Base-by-base conservation (phyloP, 306 rosid genomes). In the barrel medic (Medicago truncatula) region DNA sequence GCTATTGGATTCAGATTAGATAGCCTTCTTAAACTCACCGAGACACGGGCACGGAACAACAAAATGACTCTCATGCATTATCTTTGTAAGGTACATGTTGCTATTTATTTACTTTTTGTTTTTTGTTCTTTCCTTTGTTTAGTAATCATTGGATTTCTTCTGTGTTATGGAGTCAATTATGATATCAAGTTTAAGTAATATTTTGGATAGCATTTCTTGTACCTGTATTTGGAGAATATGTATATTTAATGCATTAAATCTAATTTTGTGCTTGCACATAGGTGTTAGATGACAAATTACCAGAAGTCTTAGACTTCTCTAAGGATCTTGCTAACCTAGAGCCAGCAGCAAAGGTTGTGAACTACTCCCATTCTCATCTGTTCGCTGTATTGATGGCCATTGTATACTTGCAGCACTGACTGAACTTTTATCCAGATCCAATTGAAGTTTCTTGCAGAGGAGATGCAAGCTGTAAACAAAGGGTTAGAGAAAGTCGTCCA, bases 11-110 rank as follows among this genome's bases (percentile, higher is more conserved):
- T 90, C 78, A 86, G 84, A 82, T 80, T 92, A 86, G 97, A 92
- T 78, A 92, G 94, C 82, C 97, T 92, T 81, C 96, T 92, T 66
- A 92, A 92, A 87, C 92, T 92, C 64, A 85, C 90, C 0, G 96
- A 90, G 50, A 92, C 92, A 36, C 94, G 97, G 1, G 97, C 94
- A 63, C 75, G 91, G 81, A 90, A 90, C 88, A 86, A 86, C 53
- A 92, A 88, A 88, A 88, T 86, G 93, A 92, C 97, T 74, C 91
- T 92, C 70, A 92, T 90, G 92, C 92, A 92, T 81, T 92, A 92
- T 85, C 96, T 92, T 83, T 92, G 94, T 78, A 92, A 92, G 97
- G 97, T 93, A 85, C 41, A 61, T 34, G 58, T 53, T 73, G 38
- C 57, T 81, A 16, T 52, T 75, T 62, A 40, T 75, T 77, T 62